Conservation (phyloP, 495 filamentous ascomycete species). For the Lasiosphaeria miniovina region DNA sequence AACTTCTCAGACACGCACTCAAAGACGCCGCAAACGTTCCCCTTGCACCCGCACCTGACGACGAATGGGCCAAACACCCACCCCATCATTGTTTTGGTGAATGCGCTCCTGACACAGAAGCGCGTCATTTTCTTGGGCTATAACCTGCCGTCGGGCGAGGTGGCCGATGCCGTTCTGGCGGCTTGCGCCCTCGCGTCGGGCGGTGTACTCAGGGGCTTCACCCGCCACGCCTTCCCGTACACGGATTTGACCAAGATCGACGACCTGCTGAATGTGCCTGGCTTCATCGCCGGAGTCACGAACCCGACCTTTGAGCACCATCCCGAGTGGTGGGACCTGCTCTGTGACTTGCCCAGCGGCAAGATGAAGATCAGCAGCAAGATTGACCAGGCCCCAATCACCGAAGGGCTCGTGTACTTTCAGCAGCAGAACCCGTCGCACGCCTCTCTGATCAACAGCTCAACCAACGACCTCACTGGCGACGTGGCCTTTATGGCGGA, state of each 20-base stretch:
- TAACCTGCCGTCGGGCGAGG: conserved; percentile 87
- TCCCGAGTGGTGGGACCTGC: conserved; percentile 95
- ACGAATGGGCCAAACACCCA: conserved; percentile 80
- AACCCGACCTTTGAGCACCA: conserved; percentile 95
- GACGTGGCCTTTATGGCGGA: conserved; percentile 87
- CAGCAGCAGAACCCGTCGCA: conserved; percentile 70
- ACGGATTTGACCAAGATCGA: conserved; percentile 98
- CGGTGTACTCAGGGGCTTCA: conserved; percentile 92
- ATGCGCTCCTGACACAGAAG: conserved; percentile 91
- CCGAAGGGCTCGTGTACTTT: conserved; percentile 79
- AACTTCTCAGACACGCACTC: conserved; percentile 81
- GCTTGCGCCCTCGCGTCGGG: conserved; percentile 92
- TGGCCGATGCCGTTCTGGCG: conserved; percentile 91
- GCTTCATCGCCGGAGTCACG: conserved; percentile 96
- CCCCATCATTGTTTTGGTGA: conserved; percentile 73
- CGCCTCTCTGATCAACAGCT: conserved; percentile 39
- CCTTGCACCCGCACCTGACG: conserved; percentile 86
- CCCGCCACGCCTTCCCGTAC: conserved; percentile 96
- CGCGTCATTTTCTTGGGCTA: conserved; percentile 94
- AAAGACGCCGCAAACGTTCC: conserved; percentile 79
- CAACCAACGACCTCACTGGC: conserved; percentile 67
- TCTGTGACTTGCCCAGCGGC: conserved; percentile 90
- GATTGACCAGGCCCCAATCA: conserved; percentile 72
- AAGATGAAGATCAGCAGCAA: conserved; percentile 87
- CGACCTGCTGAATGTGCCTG: conserved; percentile 89